These are phyloP conservation scores for Malus asiatica DNA, from an alignment of 306 rosid species.

Conservation along the genomic window DNA sequence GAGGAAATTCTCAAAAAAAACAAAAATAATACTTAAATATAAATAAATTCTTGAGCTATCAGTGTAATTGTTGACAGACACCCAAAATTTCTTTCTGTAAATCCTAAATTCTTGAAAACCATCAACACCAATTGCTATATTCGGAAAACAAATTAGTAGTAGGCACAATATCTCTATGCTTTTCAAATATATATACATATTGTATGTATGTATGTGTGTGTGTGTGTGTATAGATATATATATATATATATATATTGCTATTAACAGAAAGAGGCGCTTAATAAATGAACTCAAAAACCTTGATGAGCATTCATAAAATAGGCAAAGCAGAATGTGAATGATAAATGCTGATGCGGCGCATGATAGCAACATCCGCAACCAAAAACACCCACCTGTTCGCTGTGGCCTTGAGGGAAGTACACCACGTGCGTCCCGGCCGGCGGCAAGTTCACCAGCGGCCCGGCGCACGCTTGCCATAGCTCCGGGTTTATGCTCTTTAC, in stretches of 20 bases:
- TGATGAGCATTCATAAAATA: not conserved
- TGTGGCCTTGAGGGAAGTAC: constrained; percentile 95
- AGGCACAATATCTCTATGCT: not conserved
- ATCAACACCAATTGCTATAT: not conserved
- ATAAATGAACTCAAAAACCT: not conserved
- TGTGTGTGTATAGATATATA: no score
- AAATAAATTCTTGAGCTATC: not conserved
- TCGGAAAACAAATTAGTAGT: not conserved
- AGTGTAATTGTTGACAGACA: not conserved
- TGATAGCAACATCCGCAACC: not conserved
- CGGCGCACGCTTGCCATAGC: constrained; percentile 98
- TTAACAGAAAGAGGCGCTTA: not conserved
- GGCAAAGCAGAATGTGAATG: not conserved
- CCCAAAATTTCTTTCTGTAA: not conserved
- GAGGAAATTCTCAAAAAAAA: not conserved
- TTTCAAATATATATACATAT: no score
- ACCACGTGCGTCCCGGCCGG: constrained; percentile 77
- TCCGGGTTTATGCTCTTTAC: constrained; percentile 63
- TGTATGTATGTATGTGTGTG: no score
- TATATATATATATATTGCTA: not conserved
- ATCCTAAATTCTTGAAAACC: not conserved
- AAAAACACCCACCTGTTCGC: constrained; percentile 51
- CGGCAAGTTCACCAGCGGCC: constrained; percentile 85
- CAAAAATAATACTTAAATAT: not conserved
- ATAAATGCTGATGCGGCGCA: not conserved